Evolutionary conservation across 2,329 filamentous ascomycete species (phyloP).

Genomic region (Pestalotiopsis sp.): DNA sequence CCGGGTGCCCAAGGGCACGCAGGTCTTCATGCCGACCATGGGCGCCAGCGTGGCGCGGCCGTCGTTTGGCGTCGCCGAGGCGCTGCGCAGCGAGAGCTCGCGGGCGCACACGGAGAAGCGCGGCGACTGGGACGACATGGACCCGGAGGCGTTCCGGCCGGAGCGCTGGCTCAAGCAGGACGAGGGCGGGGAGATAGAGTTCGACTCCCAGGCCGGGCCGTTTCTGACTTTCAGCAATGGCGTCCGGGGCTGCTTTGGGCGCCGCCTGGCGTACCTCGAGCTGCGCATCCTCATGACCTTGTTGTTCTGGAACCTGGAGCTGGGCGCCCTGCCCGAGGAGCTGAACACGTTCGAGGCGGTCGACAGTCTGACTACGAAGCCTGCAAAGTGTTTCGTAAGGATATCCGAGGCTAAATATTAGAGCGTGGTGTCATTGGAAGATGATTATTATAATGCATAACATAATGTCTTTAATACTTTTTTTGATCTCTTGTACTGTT

Average conservation of each 20-base stretch:
- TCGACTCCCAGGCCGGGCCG: slow-evolving; percentile 18
- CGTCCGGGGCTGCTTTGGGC: slow-evolving; percentile 18
- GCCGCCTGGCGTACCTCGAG: slow-evolving; percentile 30
- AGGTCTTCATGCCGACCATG: slow-evolving; percentile 9
- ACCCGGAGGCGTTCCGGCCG: slow-evolving; percentile 13
- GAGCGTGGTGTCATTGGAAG: not conserved
- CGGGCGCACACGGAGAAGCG: slow-evolving; percentile 11
- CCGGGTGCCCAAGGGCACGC: slow-evolving; percentile 12
- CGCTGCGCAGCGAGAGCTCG: slow-evolving; percentile 15
- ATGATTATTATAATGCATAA: no score
- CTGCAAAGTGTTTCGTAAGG: slow-evolving; percentile 21
- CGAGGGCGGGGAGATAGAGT: not conserved
- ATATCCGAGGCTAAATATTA: slow-evolving; percentile 12
- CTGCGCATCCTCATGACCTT: slow-evolving; percentile 30
- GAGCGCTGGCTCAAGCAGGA: slow-evolving; percentile 19
- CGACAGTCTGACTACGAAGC: slow-evolving; percentile 22
- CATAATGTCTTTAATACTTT: not conserved
- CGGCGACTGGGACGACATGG: slow-evolving; percentile 13
- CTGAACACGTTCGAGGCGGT: slow-evolving; percentile 23
- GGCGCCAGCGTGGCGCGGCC: slow-evolving; percentile 11
- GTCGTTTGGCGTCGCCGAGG: slow-evolving; percentile 15
- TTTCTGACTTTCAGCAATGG: slow-evolving; percentile 17
- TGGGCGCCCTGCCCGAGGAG: slow-evolving; percentile 18
- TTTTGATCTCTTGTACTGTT: not conserved
- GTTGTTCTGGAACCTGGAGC: slow-evolving; percentile 32